A percentile compares a stretch with the other conserved stretches of the same genome.
Conservation (phyloP, 208 protist species). For the Entamoeba histolytica region DNA sequence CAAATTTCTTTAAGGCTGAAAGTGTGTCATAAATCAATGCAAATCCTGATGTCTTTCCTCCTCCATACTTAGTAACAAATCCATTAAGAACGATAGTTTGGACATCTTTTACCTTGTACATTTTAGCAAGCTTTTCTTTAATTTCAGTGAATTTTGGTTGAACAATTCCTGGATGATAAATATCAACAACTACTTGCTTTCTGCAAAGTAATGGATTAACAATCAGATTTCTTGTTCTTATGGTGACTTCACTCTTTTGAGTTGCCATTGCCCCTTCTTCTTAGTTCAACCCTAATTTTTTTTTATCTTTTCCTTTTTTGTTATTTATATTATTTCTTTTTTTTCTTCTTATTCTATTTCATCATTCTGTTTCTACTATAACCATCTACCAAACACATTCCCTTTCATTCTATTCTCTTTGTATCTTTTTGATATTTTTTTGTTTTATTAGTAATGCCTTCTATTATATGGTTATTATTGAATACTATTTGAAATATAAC, state of each 20-base stretch:
- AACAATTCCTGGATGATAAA: conserved; percentile 53
- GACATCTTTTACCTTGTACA: conserved; percentile 74
- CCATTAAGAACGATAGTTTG: conserved; percentile 78
- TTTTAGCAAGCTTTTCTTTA: conserved; percentile 67
- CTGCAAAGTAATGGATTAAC: conserved; percentile 91
- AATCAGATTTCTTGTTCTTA: conserved; percentile 86
- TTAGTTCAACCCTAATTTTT: no score
- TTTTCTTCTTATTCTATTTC: no score
- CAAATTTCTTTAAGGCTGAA: conserved; percentile 65
- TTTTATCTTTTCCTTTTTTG: no score
- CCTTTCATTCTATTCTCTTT: no score
- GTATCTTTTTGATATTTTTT: no score
- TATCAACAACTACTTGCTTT: conserved; percentile 81
- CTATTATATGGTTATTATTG: no score
- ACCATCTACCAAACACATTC: no score
- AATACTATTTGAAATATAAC: no score
- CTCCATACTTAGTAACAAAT: conserved; percentile 92
- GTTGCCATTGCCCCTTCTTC: not conserved
- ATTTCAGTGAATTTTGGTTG: conserved; percentile 58
- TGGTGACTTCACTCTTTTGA: conserved; percentile 24
- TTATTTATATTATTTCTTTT: no score
- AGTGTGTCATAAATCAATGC: conserved; percentile 92
- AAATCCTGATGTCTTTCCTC: conserved; percentile 88
- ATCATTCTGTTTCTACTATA: no score
- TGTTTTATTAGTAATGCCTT: no score